A percentile compares a stretch with the other conserved stretches of the same genome.
These are phyloP conservation scores for Cercophora scortea DNA, from an alignment of 495 filamentous ascomycete genomes.

Conservation along the genomic window DNA sequence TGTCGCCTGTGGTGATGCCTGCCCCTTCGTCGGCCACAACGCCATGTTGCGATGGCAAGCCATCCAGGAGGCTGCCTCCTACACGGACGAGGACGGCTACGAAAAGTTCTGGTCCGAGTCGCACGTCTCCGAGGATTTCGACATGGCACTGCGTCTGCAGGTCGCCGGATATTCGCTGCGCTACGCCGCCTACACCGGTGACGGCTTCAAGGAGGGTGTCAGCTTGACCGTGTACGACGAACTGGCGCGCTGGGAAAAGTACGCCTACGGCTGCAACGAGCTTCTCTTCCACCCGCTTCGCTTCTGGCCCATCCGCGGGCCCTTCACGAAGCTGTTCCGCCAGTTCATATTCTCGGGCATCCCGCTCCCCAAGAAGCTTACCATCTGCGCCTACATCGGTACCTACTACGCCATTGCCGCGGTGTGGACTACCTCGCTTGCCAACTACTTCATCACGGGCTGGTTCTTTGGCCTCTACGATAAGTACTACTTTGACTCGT, in stretches of 20 bases:
- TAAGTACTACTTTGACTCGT: conserved; percentile 55
- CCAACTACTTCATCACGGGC: conserved; percentile 58
- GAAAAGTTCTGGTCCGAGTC: conserved; percentile 70
- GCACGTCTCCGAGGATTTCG: conserved; percentile 69
- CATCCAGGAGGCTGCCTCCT: conserved; percentile 51
- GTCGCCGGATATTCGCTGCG: conserved; percentile 54
- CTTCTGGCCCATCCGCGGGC: conserved; percentile 47
- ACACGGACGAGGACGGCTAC: conserved; percentile 30
- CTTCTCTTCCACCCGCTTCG: conserved; percentile 46
- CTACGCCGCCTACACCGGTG: conserved; percentile 53
- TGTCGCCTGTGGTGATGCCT: conserved; percentile 59
- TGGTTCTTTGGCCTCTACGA: conserved; percentile 52
- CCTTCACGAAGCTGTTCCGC: conserved; percentile 59
- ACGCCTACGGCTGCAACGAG: conserved; percentile 69
- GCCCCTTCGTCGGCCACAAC: conserved; percentile 65
- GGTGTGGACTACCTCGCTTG: conserved; percentile 56
- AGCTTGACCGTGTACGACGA: conserved; percentile 72
- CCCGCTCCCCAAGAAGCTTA: conserved; percentile 56
- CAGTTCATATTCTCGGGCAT: conserved; percentile 49
- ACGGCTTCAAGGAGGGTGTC: conserved; percentile 68
- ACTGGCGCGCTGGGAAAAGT: conserved; percentile 68
- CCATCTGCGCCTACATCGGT: conserved; percentile 66
- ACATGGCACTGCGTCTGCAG: conserved; percentile 66
- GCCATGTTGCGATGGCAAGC: conserved; percentile 63
- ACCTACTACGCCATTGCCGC: conserved; percentile 68